These are phyloP conservation scores for Fusarium nelsonii DNA, from an alignment of 2,329 filamentous ascomycete genomes.

Conservation along the genomic window DNA sequence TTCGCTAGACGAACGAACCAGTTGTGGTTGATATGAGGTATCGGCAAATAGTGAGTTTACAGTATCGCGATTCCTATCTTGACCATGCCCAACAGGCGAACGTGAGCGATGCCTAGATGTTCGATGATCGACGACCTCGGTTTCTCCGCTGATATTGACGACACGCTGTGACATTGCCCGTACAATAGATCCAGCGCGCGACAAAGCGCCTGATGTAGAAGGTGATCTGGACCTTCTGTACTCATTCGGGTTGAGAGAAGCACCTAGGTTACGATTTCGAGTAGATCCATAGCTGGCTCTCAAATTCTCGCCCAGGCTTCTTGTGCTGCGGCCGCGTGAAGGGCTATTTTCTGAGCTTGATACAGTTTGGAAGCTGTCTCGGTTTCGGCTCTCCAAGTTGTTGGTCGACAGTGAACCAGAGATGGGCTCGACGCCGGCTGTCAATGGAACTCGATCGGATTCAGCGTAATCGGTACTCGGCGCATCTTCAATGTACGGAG, in stretches of 20 bases:
- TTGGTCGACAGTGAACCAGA: slow-evolving; percentile 61
- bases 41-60: slow-evolving; percentile 57
- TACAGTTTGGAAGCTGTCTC: slow-evolving; percentile 70
- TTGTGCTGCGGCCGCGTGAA: slow-evolving; percentile 65
- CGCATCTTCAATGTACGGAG: slow-evolving; percentile 54
- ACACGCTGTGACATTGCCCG: slow-evolving; percentile 95
- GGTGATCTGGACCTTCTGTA: slow-evolving; percentile 70
- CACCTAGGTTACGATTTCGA: slow-evolving; percentile 69
- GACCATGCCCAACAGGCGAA: slow-evolving; percentile 62
- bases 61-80: slow-evolving; percentile 45
- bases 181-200: slow-evolving; percentile 79
- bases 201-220: slow-evolving; percentile 73
- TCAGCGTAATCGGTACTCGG: slow-evolving; percentile 59
- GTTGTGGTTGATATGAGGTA: slow-evolving; percentile 65
- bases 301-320: slow-evolving; percentile 62
- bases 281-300: slow-evolving; percentile 68
- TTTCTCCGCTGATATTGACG: slow-evolving; percentile 96
- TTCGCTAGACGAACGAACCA: slow-evolving; percentile 59
- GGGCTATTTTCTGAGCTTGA: slow-evolving; percentile 69
- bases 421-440: slow-evolving; percentile 67
- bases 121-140: slow-evolving; percentile 81
- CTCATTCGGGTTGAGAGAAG: slow-evolving; percentile 65
- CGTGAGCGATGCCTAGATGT: slow-evolving; percentile 71
- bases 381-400: slow-evolving; percentile 56
- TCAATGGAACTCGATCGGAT: slow-evolving; percentile 70